Percentiles rank a stretch among this genome's conserved stretches.
Evolutionary conservation across 2,329 filamentous ascomycete genomes (phyloP).

Genomic region (Fusarium fujikuroi): DNA sequence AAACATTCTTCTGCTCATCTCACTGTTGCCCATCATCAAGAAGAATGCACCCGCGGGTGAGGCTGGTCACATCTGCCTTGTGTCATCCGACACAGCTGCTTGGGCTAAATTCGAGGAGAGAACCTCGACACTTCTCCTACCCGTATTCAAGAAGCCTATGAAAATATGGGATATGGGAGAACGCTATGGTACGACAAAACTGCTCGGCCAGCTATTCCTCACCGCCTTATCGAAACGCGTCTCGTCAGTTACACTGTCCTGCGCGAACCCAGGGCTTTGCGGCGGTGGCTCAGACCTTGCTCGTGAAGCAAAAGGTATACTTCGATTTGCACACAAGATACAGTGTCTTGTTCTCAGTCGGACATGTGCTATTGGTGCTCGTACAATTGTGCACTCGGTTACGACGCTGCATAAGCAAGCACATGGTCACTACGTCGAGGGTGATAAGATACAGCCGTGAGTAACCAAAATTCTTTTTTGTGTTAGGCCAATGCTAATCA

Average conservation of each 20-base stretch:
- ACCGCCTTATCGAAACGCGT: neutral
- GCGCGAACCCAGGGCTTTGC: neutral
- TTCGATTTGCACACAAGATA: neutral
- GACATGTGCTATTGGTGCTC: neutral
- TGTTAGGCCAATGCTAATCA: neutral
- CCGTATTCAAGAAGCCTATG: neutral
- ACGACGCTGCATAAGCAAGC: neutral
- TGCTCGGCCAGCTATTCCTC: neutral
- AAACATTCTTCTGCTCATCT: neutral
- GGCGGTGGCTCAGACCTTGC: neutral
- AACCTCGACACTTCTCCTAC: neutral
- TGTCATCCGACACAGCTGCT: neutral
- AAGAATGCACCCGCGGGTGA: neutral
- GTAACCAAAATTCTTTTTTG: rapidly evolving
- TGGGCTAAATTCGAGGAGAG: neutral
- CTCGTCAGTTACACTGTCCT: neutral
- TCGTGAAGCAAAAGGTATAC: neutral
- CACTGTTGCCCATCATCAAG: neutral
- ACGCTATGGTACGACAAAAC: neutral
- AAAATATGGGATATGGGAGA: neutral
- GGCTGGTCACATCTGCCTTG: neutral
- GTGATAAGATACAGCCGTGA: neutral
- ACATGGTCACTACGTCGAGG: neutral
- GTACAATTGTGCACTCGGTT: neutral
- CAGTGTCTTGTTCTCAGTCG: neutral